phyloP scores from a whole-genome alignment of 1,284 basidiomycete genomes.

The Phenoliferia sp. region DNA sequence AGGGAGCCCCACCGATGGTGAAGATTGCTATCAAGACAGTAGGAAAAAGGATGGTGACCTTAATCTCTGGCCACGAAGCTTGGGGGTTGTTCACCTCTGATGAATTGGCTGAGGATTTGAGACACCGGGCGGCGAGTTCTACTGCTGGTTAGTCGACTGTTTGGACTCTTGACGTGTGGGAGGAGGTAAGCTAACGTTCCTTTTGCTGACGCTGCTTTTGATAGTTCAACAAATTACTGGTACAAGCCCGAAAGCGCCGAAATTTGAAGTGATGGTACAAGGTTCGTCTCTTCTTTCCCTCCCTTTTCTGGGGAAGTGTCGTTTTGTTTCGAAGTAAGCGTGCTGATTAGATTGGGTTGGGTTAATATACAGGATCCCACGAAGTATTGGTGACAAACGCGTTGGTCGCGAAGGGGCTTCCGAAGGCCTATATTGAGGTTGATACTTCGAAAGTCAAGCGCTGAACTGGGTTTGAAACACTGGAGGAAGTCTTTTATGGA shows the following conservation, averaged over 20 bases:
- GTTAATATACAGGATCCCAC: slow-evolving; percentile 60
- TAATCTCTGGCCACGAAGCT: slow-evolving; percentile 70
- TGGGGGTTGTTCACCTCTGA: slow-evolving; percentile 61
- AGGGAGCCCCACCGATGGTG: slow-evolving; percentile 66
- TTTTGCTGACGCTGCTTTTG: no score
- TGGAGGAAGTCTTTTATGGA: no score
- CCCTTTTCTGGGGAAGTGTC: neutral
- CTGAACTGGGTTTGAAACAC: no score
- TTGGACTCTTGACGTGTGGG: neutral
- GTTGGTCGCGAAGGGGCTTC: slow-evolving; percentile 63
- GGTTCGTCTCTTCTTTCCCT: slow-evolving; percentile 9
- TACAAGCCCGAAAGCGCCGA: slow-evolving; percentile 21
- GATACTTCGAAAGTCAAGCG: slow-evolving; percentile 17
- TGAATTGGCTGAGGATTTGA: slow-evolving; percentile 70
- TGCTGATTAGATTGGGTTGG: neutral
- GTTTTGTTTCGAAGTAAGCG: neutral
- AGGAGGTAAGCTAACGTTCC: no score
- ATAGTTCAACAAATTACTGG: neutral
- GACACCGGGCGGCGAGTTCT: slow-evolving; percentile 67
- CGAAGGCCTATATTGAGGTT: slow-evolving; percentile 69
- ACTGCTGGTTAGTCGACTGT: slow-evolving; percentile 47
- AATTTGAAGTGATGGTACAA: slow-evolving; percentile 28
- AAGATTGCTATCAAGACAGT: slow-evolving; percentile 62
- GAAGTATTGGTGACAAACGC: slow-evolving; percentile 60
- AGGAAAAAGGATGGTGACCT: slow-evolving; percentile 62